phyloP scores from a whole-genome alignment of 1,139 yeast species.

The Hansenula lynferdii region DNA sequence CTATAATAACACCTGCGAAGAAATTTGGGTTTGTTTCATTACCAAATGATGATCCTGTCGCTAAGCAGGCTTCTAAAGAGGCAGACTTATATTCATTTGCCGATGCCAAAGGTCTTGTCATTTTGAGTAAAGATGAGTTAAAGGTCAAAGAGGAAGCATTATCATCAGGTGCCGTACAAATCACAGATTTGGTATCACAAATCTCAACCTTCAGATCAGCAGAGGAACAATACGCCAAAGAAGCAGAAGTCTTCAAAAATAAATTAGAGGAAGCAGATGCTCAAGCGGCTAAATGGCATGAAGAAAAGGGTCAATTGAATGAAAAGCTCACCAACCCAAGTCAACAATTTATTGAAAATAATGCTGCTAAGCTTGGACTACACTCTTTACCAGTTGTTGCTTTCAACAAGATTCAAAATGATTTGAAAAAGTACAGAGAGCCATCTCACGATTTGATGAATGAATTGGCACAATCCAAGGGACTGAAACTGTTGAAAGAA shows the following conservation, averaged over 20 bases:
- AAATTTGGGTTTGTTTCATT: constrained; percentile 23
- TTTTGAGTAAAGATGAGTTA: constrained; percentile 27
- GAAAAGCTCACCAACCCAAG: constrained; percentile 21
- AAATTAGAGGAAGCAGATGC: neutral
- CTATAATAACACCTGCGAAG: constrained; percentile 18
- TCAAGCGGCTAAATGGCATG: neutral
- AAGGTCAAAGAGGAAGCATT: neutral
- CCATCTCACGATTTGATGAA: constrained; percentile 25
- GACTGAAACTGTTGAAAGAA: constrained; percentile 22
- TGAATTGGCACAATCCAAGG: constrained; percentile 27
- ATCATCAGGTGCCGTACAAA: neutral
- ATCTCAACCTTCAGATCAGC: neutral
- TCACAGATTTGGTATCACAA: neutral
- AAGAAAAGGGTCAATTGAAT: constrained; percentile 4
- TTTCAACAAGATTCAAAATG: constrained; percentile 2
- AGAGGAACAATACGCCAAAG: constrained; percentile 8
- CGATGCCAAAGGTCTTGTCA: constrained; percentile 25
- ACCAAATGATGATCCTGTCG: constrained; percentile 24
- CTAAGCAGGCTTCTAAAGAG: constrained; percentile 6
- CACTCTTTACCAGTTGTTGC: constrained; percentile 21
- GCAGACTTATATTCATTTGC: constrained; percentile 5
- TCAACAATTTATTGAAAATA: constrained; percentile 19
- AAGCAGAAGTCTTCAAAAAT: constrained; percentile 5
- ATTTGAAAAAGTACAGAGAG: constrained; percentile 5
- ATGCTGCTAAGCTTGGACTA: constrained; percentile 25